These are phyloP conservation scores for Orbilia ellipsospora DNA, from an alignment of 2,329 filamentous ascomycete genomes.

Conservation along the genomic window DNA sequence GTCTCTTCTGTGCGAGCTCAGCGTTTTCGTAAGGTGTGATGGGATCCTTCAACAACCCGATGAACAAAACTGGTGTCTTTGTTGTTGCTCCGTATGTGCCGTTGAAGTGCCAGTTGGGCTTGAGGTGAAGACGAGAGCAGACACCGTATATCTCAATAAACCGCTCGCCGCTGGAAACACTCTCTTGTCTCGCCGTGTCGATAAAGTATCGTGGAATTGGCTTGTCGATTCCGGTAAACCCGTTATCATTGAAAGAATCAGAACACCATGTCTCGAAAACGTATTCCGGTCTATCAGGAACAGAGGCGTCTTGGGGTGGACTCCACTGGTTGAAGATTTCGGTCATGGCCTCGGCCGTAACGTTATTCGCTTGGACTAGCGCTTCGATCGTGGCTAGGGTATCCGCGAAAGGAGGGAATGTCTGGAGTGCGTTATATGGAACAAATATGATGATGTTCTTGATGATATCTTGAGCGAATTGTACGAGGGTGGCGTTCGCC, in stretches of 20 bases:
- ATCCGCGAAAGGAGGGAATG: conserved; percentile 29
- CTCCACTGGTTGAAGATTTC: conserved; percentile 20
- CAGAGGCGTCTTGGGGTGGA: background rate
- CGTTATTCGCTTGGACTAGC: conserved; percentile 20
- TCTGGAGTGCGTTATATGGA: conserved; percentile 31
- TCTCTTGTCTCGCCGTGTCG: conserved; percentile 10
- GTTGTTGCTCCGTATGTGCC: conserved; percentile 33
- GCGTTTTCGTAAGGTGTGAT: conserved; percentile 47
- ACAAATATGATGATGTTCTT: conserved; percentile 19
- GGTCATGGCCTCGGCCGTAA: conserved; percentile 15
- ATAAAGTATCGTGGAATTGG: conserved; percentile 26
- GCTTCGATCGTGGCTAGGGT: conserved; percentile 24
- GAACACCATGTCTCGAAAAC: conserved; percentile 38
- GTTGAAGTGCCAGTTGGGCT: conserved; percentile 43
- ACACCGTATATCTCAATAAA: conserved; percentile 32
- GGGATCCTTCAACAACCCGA: conserved; percentile 37
- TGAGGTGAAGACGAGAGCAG: conserved; percentile 29
- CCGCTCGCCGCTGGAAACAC: conserved; percentile 32
- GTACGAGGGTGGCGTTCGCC: conserved; percentile 56
- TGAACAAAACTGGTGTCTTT: conserved; percentile 37
- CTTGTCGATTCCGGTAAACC: conserved; percentile 18
- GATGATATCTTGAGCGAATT: conserved; percentile 26
- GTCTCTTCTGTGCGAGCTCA: conserved; percentile 19
- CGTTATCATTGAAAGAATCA: conserved; percentile 9
- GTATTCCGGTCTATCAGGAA: conserved; percentile 25